Percentiles rank a stretch among this genome's conserved stretches.
Evolutionary conservation across 306 rosid species (phyloP).

Genomic region (Canavalia gladiata): DNA sequence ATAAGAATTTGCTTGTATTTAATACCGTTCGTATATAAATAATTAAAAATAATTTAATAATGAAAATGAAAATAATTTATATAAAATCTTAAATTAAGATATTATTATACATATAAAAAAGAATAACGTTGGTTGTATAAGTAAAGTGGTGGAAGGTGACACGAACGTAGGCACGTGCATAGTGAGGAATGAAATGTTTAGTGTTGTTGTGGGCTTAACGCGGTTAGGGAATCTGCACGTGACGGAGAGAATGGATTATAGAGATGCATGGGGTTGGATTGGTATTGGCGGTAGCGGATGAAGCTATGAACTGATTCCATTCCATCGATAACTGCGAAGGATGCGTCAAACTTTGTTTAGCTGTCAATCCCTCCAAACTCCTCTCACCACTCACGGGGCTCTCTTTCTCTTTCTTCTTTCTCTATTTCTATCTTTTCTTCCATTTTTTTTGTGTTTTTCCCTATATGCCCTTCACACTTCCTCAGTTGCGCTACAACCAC

Average conservation of each 20-base stretch:
- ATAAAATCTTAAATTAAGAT: too few relatives aligned
- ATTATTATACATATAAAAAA: too few relatives aligned
- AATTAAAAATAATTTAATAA: too few relatives aligned
- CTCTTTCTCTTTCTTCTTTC: conserved; percentile 30
- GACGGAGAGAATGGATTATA: conserved; percentile 49
- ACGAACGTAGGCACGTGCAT: conserved; percentile 38
- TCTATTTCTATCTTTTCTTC: conserved; percentile 17
- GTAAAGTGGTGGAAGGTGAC: background rate
- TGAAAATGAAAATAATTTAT: too few relatives aligned
- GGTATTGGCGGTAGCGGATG: conserved; percentile 28
- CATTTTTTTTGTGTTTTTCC: conserved; percentile 15
- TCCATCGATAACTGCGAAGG: conserved; percentile 66
- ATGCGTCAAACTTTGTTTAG: conserved; percentile 87
- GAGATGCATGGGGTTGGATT: conserved; percentile 38
- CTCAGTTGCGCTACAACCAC: background rate
- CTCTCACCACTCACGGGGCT: conserved; percentile 74
- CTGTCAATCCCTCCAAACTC: conserved; percentile 87
- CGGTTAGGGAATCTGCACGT: conserved; percentile 77
- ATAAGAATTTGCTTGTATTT: too few relatives aligned
- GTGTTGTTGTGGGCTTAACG: conserved; percentile 37
- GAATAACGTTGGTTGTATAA: too few relatives aligned
- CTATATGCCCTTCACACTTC: background rate
- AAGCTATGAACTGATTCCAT: conserved; percentile 43
- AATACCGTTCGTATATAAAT: too few relatives aligned
- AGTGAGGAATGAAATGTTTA: conserved; percentile 15